These are phyloP conservation scores for Colletotrichum lini DNA, from an alignment of 2,329 filamentous ascomycete species.

Conservation along the genomic window DNA sequence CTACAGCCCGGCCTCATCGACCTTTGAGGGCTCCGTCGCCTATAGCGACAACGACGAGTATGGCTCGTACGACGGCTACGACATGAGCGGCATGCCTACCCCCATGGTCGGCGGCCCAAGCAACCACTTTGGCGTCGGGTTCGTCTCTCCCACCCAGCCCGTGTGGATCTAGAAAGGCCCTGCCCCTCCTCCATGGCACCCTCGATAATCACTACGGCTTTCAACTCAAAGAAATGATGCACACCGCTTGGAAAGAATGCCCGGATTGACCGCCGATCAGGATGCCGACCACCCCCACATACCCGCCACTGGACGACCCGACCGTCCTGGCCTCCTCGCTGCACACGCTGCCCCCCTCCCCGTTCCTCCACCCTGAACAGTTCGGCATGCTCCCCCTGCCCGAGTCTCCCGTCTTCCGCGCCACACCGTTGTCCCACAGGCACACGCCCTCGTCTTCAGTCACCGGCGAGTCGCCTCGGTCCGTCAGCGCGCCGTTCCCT, in stretches of 20 bases:
- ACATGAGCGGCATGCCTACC: constrained; percentile 60
- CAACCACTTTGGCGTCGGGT: constrained; percentile 68
- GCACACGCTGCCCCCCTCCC: constrained; percentile 59
- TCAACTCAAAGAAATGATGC: constrained; percentile 46
- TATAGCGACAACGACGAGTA: constrained; percentile 76
- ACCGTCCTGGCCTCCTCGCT: constrained; percentile 54
- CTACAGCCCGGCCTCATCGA: constrained; percentile 75
- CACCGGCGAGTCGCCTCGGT: constrained; percentile 48
- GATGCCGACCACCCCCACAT: constrained; percentile 63
- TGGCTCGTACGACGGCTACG: constrained; percentile 56
- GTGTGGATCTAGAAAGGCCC: constrained; percentile 68
- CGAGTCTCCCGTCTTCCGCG: constrained; percentile 59
- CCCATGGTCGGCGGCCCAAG: constrained; percentile 60
- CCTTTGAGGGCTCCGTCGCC: constrained; percentile 72
- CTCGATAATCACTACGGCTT: constrained; percentile 54
- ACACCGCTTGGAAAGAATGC: constrained; percentile 55
- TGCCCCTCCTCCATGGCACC: constrained; percentile 51
- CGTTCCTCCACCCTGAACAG: constrained; percentile 60
- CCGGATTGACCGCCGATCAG: constrained; percentile 71
- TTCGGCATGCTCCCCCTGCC: constrained; percentile 61
- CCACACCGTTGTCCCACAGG: constrained; percentile 52
- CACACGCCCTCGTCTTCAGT: constrained; percentile 49
- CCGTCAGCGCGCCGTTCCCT: constrained; percentile 43
- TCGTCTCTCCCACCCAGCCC: constrained; percentile 74
- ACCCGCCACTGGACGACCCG: constrained; percentile 61